Evolutionary conservation across 805 yeast genomes (phyloP), one percentile per base, ranked within the genome.

Genomic region (Scheffersomyces ergatensis): DNA sequence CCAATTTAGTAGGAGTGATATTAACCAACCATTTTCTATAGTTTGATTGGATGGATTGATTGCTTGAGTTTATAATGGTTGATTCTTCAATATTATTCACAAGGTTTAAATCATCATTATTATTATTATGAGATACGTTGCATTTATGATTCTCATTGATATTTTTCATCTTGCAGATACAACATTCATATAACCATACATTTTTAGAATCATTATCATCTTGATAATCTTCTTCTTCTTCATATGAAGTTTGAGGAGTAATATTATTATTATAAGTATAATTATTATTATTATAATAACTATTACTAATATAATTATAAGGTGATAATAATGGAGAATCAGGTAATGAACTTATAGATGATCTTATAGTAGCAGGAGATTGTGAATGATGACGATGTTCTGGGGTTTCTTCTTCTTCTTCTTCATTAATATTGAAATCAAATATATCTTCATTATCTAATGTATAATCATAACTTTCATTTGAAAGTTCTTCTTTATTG

Each of bases 11-110:
- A 21, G 54, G 52, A 19, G 49, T 30, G 26, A 52, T 37, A 16
- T 47, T 45, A 17, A 55, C 41, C 34, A 58, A 49, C 62, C 63
- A 59, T 41, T 57, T 58, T 37, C 57, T 45, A 39, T 59, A 59
- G 40, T 59, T 59, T 1, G 46, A 30, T 37, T 45, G 48, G 9
- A 55, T 47, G 14, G 52, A 39, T 29, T 53, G 43, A 35, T 51
- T 53, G 32, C 47, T 49, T 18, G 38, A 34, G 9, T 38, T 18
- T 18, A 21, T 21, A 21, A 21, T 21, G 9, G 24, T 21, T 21
- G 24, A 21, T 21, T 21, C 24, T 21, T 21, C 24, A 21, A 7
- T 21, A 21, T 21, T 9, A 7, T 21, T n/a, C n/a, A n/a, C n/a
- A n/a, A n/a, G 52, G 38, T 38, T 42, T 9, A 40, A 11, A 36